Evolutionary conservation across 2,329 filamentous ascomycete species (phyloP), one percentile per base, ranked within the genome.

Genomic region (Akanthomyces dipterigenus): DNA sequence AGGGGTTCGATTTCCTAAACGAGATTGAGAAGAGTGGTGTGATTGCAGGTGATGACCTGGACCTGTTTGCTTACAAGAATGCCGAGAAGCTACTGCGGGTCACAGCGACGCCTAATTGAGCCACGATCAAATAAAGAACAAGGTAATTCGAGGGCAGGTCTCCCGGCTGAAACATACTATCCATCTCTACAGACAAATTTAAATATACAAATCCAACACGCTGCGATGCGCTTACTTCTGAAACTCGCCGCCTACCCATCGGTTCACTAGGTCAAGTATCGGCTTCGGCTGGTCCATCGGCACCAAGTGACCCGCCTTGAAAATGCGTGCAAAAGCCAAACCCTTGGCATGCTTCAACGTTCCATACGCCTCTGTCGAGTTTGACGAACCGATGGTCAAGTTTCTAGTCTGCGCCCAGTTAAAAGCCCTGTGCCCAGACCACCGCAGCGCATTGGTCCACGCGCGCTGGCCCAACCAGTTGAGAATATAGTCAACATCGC

Each of bases 391-490:
- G 60, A 71, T 70, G 5, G 28, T 60, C 34, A 98, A 86, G 67
- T 89, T 84, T 77, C 89, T 76, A 68, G 89, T 76, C 68, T 87
- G 75, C 58, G 89, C 88, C 65, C 86, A 82, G 72, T 89, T 87
- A 80, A 89, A 99, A 60, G 80, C 82, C 77, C 90, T 85, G 79
- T 96, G 85, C 70, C 92, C 93, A 55, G 88, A 80, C 93, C 95
- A 99, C 78, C 97, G 91, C 46, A 99, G 91, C 62, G 87, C 89
- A 73, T 96, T 88, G 62, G 91, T 88, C 95, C 95, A 99, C 63
- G 90, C 93, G 77, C 91, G 87, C 85, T 98, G 98, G 68, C 95
- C 95, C 65, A 99, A 90, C 93, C 93, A 97, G 86, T 98, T 97
- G 88, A 91, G 87, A 76, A 96, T 95, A 78, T 88, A 93, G 77